Evolutionary conservation across 768 basidiomycete genomes (phyloP).

Genomic region (Neoboletus magnificus): DNA sequence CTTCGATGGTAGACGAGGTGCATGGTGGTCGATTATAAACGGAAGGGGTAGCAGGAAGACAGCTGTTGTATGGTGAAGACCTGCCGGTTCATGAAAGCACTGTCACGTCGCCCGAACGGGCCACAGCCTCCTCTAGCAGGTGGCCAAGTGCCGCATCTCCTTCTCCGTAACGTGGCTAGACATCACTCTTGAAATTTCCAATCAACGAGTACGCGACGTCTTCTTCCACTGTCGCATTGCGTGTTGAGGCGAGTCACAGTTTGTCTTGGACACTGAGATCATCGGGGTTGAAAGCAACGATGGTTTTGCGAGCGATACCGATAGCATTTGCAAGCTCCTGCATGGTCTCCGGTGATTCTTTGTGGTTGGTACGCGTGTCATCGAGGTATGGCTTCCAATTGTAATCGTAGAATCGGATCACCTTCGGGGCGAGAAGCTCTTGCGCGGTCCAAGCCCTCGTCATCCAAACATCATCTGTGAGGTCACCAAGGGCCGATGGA

Average conservation of each 20-base stretch:
- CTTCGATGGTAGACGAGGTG: neutral
- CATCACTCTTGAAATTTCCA: constrained; percentile 11
- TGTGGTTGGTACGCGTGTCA: neutral
- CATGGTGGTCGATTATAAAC: neutral
- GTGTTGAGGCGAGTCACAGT: constrained; percentile 8
- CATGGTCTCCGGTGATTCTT: neutral
- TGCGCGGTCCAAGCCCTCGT: neutral
- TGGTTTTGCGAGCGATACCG: neutral
- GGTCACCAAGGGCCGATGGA: neutral
- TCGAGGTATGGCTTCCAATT: neutral
- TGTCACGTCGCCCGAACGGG: neutral
- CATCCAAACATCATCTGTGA: neutral
- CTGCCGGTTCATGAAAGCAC: constrained; percentile 5
- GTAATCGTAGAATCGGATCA: neutral
- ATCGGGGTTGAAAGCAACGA: neutral
- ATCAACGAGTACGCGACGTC: constrained; percentile 11
- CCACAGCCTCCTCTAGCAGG: constrained; percentile 4
- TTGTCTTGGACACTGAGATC: neutral
- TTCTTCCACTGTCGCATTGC: constrained; percentile 1
- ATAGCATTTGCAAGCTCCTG: neutral
- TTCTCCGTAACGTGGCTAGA: constrained; percentile 1
- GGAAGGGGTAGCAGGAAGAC: neutral
- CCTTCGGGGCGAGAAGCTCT: neutral
- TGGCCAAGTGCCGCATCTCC: constrained; percentile 2
- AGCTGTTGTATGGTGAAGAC: constrained; percentile 8